phyloP scores from a whole-genome alignment of 2,329 filamentous ascomycete genomes.

The Apiospora malaysiana region DNA sequence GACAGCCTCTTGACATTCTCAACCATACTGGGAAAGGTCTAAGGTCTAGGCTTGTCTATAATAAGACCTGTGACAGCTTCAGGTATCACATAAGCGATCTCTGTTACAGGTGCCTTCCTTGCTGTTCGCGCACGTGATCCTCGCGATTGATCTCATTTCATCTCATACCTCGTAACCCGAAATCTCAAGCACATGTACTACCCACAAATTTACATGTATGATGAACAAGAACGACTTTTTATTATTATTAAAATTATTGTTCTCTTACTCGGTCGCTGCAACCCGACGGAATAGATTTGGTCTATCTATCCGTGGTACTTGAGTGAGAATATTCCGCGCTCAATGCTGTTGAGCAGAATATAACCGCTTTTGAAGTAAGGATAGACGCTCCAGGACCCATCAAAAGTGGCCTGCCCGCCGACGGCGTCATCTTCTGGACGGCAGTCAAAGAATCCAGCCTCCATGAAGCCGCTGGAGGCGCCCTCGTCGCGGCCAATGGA shows the following conservation, averaged over 20 bases:
- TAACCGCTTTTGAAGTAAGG: constrained; percentile 50
- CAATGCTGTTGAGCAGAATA: constrained; percentile 53
- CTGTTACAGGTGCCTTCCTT: background rate
- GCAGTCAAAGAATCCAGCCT: constrained; percentile 51
- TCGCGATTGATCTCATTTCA: background rate
- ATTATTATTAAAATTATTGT: background rate
- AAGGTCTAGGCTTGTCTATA: background rate
- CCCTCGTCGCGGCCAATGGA: constrained; percentile 38
- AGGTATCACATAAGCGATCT: background rate
- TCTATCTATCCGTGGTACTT: constrained; percentile 34
- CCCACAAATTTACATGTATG: background rate
- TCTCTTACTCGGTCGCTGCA: background rate
- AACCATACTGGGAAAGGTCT: background rate
- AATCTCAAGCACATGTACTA: background rate
- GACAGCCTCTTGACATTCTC: background rate
- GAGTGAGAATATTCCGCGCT: constrained; percentile 51
- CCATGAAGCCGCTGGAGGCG: constrained; percentile 37
- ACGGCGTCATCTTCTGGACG: constrained; percentile 52
- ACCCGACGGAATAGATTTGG: background rate
- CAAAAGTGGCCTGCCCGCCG: constrained; percentile 41
- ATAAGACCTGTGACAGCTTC: background rate
- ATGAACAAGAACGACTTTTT: background rate
- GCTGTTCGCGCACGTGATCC: background rate
- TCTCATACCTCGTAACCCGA: background rate
- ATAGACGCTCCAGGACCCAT: constrained; percentile 50